These are phyloP conservation scores for Mortierella sp. DNA, from an alignment of 371 early-diverging fungal genomes.

Conservation along the genomic window DNA sequence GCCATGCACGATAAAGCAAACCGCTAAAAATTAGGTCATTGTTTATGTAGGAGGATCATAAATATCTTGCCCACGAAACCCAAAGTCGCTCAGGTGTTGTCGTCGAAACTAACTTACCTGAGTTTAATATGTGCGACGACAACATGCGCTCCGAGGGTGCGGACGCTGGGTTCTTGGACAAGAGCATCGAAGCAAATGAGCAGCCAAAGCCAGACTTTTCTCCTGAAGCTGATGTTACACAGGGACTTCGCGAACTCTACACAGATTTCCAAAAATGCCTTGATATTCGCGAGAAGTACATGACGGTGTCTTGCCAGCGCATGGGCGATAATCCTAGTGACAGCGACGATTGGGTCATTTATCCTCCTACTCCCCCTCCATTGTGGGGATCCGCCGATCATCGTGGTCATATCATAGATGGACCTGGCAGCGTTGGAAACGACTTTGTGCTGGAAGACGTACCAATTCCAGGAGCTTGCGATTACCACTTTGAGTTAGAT, in stretches of 20 bases:
- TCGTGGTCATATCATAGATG: conserved; percentile 39
- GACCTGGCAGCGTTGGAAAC: conserved; percentile 61
- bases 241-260: conserved; percentile 66
- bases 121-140: too few species aligned
- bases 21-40: neutral
- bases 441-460: conserved; percentile 63
- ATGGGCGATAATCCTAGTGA: conserved; percentile 91
- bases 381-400: conserved; percentile 70
- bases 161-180: conserved; percentile 25
- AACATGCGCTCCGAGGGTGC: conserved; percentile 6
- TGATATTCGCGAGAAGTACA: conserved; percentile 89
- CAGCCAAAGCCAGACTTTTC: conserved; percentile 14
- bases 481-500: conserved; percentile 62
- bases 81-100: neutral
- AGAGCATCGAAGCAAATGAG: neutral
- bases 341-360: conserved; percentile 83
- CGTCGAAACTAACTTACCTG: conserved; percentile 8
- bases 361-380: conserved; percentile 90
- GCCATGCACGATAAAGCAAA: neutral
- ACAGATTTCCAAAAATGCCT: conserved; percentile 76
- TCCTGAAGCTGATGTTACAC: conserved; percentile 59
- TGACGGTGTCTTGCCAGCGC: conserved; percentile 81
- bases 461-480: conserved; percentile 46
- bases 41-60: conserved; percentile 17
- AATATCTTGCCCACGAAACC: conserved; percentile 18